Base-by-base conservation (phyloP, 1,139 yeast genomes). In the Magnusiomyces suaveolens region DNA sequence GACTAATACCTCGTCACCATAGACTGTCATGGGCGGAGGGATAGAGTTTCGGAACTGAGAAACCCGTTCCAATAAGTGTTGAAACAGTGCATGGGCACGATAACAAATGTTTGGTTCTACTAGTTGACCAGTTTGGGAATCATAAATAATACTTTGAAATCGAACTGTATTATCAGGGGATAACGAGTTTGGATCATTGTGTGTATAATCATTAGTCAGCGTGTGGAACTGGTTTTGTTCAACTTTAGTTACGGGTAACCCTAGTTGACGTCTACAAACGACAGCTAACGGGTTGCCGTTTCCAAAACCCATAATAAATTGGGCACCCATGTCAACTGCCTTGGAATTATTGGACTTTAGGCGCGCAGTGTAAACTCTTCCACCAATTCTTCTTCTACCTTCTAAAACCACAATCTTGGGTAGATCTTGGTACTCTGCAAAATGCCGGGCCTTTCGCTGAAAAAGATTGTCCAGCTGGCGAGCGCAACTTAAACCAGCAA, bases 401-500 rank as follows among this genome's bases (percentile, higher is more conserved):
- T 73, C 77, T 1, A 74, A 60, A 1, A 73, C 63, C 6, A 72
- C 57, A 21, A 73, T 67, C 10, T 73, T 67, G 1, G 77, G 77
- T 6, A 69, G 53, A 44, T 69, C 73, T 48, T 73, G 74, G 54
- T 69, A 69, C 43, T 70, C 73, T 6, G 62, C 57, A 51, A 70
- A 65, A 29, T 64, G 62, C 43, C 67, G 64, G 2, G 69, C 66
- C 54, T 72, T 72, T 32, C 71, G 63, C 43, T 65, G 60, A 49
- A 72, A 62, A 23, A 73, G 62, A 39, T 66, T 64, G 33, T 70
- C 73, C 1, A 73, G 63, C 59, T 74, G 77, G 3, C 77, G 63
- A 4, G 77, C 77, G 51, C 74, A 69, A 44, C 73, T 68, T 12
- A 73, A 64, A 2, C 77, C 77, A 8, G 77, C 69, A 25, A 74